Base-by-base conservation (phyloP, 2,329 filamentous ascomycete species). In the Epichloe sp. region DNA sequence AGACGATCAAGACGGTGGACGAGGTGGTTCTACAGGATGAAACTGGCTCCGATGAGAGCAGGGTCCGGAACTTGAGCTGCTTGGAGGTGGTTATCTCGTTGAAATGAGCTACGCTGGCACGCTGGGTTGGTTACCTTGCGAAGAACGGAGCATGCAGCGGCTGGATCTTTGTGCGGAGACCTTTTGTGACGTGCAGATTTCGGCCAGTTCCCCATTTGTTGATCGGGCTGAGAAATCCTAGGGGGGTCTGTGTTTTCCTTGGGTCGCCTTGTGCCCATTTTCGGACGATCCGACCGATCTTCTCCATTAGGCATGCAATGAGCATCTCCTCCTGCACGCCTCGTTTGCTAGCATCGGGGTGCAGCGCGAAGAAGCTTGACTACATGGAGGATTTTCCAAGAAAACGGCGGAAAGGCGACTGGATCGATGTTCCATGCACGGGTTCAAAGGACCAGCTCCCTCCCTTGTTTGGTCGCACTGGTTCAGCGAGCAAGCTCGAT, bases 1-100 rank as follows among this genome's bases (percentile, higher is more conserved):
- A 77, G 52, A 85, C 76, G 48, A 71, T 85, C 15, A 72, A 72
- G n/a, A 77, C 80, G 2, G 72, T 88, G 44, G 85, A 89, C 60
- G 84, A 88, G 63, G 68, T 88, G 34, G 68, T 80, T 14, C 60
- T 61, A 1, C 68, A 67, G 19, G 68, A 64, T 1, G 70, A 65
- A 1, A 67, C 65, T 1, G 62, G 55, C 7, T 68, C 68, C 47
- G 63, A 67, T 36, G 64, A 66, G 49, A 71, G 63, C 26, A 63
- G 77, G 17, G 59, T 73, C 15, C 66, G 77, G 55, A 73, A 71
- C 62, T 56, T 79, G 51, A 79, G 75, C 56, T 73, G 68, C 37
- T 59, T 80, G 36, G 75, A 79, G 60, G 70, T 74, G 10, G 67
- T 65, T 6, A 68, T 80, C 41, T 65, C 65, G 50, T 63, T 76